Base-by-base conservation (phyloP, 1,284 basidiomycete species). In the Pseudozyma thailandica region DNA sequence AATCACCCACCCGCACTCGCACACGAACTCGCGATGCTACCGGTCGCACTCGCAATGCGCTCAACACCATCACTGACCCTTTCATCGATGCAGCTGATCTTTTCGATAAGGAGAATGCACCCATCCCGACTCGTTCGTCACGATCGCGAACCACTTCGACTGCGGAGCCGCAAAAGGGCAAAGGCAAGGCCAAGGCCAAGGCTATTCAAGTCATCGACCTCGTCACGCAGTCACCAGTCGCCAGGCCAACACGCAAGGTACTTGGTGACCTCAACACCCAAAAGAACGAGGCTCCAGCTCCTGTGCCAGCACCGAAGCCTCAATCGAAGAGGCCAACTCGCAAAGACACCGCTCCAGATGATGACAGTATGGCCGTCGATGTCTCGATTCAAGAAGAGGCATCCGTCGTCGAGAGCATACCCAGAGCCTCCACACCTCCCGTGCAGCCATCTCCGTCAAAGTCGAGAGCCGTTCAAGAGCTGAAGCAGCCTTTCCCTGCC, bases 1-100 rank as follows among this genome's bases (percentile, higher is more conserved):
- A 76, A 46, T 71, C 74, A 5, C 74, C 74, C 25, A 64, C 57
- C 18, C 71, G 71, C 27, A 63, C 58, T n/a, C 62, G 69, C 16
- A 66, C 59, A 6, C 62, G 69, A 21, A 10, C 48, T 42, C 56
- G 49, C 16, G 61, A 50, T 30, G 50, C 45, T 5, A 31, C 51
- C 3, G 35, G 16, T 16, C 63, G 53, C 13, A 43, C 46, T 30
- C 63, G 57, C 18, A 43, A 38, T 16, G 51, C 69, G 1, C 30
- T 49, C 16, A 42, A 55, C 16, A 15, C 21, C 18, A 28, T 21
- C 23, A 50, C 43, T 4, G 58, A 62, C 44, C 54, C 58, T n/a
- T 55, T 59, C 37, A 21, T 46, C 35, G 54, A 62, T 37, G 37
- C 59, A 0, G 43, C 7, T 20, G 43, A 72, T 30, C 48, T 58